Base-by-base conservation (phyloP, 2,329 filamentous ascomycete species). In the Colletotrichum incanum region DNA sequence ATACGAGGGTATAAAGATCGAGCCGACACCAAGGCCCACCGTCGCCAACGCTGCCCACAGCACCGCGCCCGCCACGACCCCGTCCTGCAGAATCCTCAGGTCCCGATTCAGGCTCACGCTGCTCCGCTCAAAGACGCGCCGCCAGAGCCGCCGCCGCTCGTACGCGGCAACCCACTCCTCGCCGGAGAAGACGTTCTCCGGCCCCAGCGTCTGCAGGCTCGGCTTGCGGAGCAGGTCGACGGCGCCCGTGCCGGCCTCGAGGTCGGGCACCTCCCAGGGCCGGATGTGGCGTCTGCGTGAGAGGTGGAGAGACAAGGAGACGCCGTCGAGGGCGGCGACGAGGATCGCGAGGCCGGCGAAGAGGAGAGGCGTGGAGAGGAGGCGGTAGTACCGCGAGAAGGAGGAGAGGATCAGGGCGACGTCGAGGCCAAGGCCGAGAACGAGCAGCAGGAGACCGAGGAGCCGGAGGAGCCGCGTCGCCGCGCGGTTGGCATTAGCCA, bases 401-500 rank as follows among this genome's bases (percentile, higher is more conserved):
- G 72, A 67, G 1, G 80, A 81, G 31, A 84, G 64, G 16, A 81
- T 77, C 12, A 86, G 75, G 0, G 82, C 31, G 5, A 79, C 59
- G 58, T 81, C 78, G 6, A 83, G 64, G 5, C 67, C 74, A 20
- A 82, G 55, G 11, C 80, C 80, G 11, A 77, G 50, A 9, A 76
- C 18, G 20, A 79, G 50, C 2, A 79, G 16, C 0, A 74, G 14
- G 20, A 75, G 47, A 9, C 79, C 78, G 8, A 79, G 18, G 26
- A 71, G 55, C 49, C 75, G 76, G 7, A 80, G 75, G 67, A 82
- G 80, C 18, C 78, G 20, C 1, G 84, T 74, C 1, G 80, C 78
- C 0, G 81, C 73, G 7, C 76, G 76, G 78, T 83, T 84, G 50
- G 78, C 79, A 73, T 86, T 86, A 73, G 78, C 77, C 28, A 81